phyloP scores from a whole-genome alignment of 805 yeast species.

The Candida yuanshanica region DNA sequence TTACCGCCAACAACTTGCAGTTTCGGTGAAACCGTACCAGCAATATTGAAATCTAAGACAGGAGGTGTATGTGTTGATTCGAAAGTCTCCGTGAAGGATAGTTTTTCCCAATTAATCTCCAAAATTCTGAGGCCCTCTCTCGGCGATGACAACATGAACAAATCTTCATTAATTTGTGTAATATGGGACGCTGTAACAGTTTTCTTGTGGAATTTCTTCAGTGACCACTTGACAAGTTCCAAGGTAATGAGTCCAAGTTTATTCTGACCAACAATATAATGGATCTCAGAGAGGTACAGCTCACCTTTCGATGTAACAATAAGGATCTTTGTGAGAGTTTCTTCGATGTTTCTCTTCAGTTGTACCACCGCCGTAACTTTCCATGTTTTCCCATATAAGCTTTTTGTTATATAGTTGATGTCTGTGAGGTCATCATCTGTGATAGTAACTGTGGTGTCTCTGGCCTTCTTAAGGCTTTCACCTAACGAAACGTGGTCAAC shows the following conservation, averaged over 20 bases:
- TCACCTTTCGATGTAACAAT: slow-evolving; percentile 2
- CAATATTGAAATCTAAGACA: slow-evolving; percentile 18
- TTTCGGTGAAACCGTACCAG: slow-evolving; percentile 17
- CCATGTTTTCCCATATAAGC: neutral
- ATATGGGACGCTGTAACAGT: neutral
- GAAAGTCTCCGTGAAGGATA: neutral
- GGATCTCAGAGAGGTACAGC: neutral
- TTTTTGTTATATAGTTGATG: neutral
- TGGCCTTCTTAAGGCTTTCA: neutral
- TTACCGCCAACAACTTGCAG: slow-evolving; percentile 21
- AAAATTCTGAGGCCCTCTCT: slow-evolving; percentile 5
- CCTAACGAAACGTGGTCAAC: neutral
- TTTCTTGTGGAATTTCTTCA: neutral
- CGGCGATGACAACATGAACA: slow-evolving; percentile 7
- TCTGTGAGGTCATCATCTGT: neutral
- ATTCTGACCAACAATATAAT: neutral
- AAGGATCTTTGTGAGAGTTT: neutral
- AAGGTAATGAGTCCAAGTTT: slow-evolving; percentile 1
- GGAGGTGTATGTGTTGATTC: slow-evolving; percentile 10
- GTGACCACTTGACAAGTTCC: slow-evolving; percentile 4
- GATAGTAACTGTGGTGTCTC: slow-evolving; percentile 4
- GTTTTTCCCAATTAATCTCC: neutral
- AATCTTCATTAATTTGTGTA: slow-evolving; percentile 2
- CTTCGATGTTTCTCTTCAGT: neutral
- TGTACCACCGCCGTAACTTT: slow-evolving; percentile 2